Conservation (phyloP, 208 protist species). For the Novymonas esmeraldas region DNA sequence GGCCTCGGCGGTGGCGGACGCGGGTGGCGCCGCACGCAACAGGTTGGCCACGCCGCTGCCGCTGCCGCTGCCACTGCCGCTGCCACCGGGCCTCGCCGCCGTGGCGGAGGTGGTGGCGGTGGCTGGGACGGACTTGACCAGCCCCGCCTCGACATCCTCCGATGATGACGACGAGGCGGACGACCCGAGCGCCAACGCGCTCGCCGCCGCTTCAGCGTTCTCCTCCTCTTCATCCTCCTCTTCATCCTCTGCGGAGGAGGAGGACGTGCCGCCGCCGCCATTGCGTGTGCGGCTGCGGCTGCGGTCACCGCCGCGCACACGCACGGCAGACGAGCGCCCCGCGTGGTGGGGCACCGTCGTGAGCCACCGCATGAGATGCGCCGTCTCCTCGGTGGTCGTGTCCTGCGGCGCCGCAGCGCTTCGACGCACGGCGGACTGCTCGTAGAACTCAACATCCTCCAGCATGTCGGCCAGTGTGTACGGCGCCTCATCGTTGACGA, state of each 20-base stretch:
- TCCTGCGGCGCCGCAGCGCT: slow-evolving; percentile 29
- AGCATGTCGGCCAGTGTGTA: slow-evolving; percentile 13
- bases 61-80: background rate
- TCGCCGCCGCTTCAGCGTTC: slow-evolving; percentile 3
- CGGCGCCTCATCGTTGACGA: background rate
- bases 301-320: background rate
- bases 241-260: slow-evolving; percentile 1
- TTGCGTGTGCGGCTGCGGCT: background rate
- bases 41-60: no score
- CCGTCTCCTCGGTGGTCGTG: slow-evolving; percentile 18
- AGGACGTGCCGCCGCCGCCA: background rate
- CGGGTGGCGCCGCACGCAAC: no score
- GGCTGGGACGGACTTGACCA: slow-evolving; percentile 17
- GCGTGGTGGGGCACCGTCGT: slow-evolving; percentile 6
- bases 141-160: slow-evolving; percentile 5
- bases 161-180: slow-evolving; percentile 18
- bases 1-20: background rate
- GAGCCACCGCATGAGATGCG: slow-evolving; percentile 29
- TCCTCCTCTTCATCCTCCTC: slow-evolving; percentile 4
- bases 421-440: slow-evolving; percentile 27
- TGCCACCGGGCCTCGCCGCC: background rate
- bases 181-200: slow-evolving; percentile 12
- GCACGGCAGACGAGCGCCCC: slow-evolving; percentile 1
- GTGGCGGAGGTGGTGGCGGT: no score
- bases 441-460: slow-evolving; percentile 29